A percentile compares a stretch with the other conserved stretches of the same genome.
Conservation (phyloP, 2,329 filamentous ascomycete genomes). For the Aspergillus spinulosporus region DNA sequence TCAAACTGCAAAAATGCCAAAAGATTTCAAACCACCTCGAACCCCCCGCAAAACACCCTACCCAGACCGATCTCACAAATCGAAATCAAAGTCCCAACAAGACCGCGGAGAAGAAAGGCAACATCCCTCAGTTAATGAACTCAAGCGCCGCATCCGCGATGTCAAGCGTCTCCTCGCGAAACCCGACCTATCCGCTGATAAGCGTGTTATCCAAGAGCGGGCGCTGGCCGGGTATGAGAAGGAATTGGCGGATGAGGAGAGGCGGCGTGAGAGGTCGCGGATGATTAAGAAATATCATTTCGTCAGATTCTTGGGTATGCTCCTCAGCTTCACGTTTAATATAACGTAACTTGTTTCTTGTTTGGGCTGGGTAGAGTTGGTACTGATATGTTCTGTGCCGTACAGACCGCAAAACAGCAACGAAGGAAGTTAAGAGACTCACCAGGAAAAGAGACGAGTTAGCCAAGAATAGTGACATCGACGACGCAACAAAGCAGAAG, state of each 20-base stretch:
- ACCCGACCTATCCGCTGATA: slow-evolving; percentile 55
- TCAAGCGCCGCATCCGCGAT: slow-evolving; percentile 59
- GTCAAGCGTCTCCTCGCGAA: slow-evolving; percentile 54
- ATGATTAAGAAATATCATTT: slow-evolving; percentile 65
- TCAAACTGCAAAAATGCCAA: slow-evolving; percentile 3
- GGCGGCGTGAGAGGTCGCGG: slow-evolving; percentile 52
- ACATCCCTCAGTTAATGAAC: slow-evolving; percentile 46
- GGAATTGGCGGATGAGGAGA: slow-evolving; percentile 55
- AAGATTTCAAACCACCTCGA: neutral
- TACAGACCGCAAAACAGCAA: slow-evolving; percentile 46
- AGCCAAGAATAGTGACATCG: slow-evolving; percentile 26
- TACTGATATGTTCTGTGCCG: slow-evolving; percentile 12
- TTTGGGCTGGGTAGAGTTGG: neutral
- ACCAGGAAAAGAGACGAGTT: slow-evolving; percentile 42
- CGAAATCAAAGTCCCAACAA: slow-evolving; percentile 14
- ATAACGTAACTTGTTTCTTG: neutral
- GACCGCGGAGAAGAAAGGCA: slow-evolving; percentile 26
- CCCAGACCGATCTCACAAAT: neutral
- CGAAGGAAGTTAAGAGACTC: slow-evolving; percentile 40
- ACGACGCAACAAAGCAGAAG: slow-evolving; percentile 30
- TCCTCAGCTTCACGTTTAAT: too few species aligned
- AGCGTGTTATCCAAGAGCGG: slow-evolving; percentile 60
- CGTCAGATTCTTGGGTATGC: slow-evolving; percentile 61
- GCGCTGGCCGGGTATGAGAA: slow-evolving; percentile 58
- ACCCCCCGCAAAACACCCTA: slow-evolving; percentile 6